Base-by-base conservation (phyloP, 352 stramenopile species). In the Pythium dissimile region DNA sequence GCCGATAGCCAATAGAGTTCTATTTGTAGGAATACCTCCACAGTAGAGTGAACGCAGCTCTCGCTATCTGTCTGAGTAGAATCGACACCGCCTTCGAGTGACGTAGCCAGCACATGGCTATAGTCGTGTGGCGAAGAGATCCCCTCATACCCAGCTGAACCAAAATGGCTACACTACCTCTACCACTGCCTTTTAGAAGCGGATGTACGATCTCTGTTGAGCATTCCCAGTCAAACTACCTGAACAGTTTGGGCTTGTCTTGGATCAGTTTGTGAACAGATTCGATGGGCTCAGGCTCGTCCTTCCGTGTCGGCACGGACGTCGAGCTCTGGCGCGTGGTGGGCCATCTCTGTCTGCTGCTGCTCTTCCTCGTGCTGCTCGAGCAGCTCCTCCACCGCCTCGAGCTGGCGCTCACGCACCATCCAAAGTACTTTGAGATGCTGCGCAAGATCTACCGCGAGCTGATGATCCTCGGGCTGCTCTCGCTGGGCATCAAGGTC, bases 251-350 rank as follows among this genome's bases (percentile, higher is more conserved):
- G n/a, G n/a, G n/a, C n/a, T n/a, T n/a, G n/a, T n/a, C n/a, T n/a
- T n/a, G n/a, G n/a, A n/a, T n/a, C n/a, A n/a, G n/a, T n/a, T n/a
- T n/a, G n/a, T n/a, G n/a, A n/a, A n/a, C n/a, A n/a, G n/a, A n/a
- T n/a, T n/a, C 41, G 20, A 47, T 49, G 50, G 52, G 28, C 8
- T 39, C 39, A 28, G 27, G 34, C 21, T 84, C 77, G 38, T 59
- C 83, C 13, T 86, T 88, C 58, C 60, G 63, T 48, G 68, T 86
- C 13, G 78, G 73, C 23, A 47, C 75, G 5, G 66, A 68, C 38
- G 73, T 88, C 32, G 75, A 84, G 26, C 71, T 86, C 39, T 84
- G 71, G 75, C 73, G 75, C 7, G 69, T 88, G 24, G 39, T 82
- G 5, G 48, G 69, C 23, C 59, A 78, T 12, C 58, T 89, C 41